Evolutionary conservation across 345 rosid genomes (phyloP).

Genomic region (Salix arbutifolia): DNA sequence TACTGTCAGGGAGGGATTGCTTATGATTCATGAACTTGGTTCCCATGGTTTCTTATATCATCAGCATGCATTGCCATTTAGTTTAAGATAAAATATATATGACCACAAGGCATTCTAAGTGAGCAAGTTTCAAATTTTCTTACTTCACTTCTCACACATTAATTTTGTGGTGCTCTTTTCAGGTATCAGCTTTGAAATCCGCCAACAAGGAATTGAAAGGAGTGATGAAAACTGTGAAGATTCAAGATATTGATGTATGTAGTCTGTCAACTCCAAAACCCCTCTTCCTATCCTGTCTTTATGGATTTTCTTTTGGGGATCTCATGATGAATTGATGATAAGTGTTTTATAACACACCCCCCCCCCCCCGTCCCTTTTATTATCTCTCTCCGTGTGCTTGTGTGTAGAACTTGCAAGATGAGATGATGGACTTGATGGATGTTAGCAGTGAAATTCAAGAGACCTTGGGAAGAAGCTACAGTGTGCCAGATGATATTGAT

Average conservation of each 20-base stretch:
- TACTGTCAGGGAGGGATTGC: constrained; percentile 18
- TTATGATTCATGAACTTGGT: constrained; percentile 7
- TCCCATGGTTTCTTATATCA: neutral
- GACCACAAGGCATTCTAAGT: constrained; percentile 4
- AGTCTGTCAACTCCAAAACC: constrained; percentile 5
- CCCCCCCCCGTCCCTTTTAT: neutral
- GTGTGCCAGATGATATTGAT: constrained; percentile 92
- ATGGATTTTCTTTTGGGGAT: neutral
- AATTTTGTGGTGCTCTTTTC: constrained; percentile 23
- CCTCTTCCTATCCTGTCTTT: neutral
- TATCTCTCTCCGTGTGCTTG: constrained; percentile 16
- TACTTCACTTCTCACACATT: neutral
- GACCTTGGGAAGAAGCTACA: constrained; percentile 88
- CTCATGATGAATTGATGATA: neutral
- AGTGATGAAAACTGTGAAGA: constrained; percentile 98
- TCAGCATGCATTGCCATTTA: neutral
- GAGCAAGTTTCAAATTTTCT: neutral
- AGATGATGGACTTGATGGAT: constrained; percentile 99
- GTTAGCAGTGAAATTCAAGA: constrained; percentile 94
- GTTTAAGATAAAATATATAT: neutral
- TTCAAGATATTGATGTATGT: constrained; percentile 87
- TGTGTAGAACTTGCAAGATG: constrained; percentile 91
- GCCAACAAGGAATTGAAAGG: constrained; percentile 99
- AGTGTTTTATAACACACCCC: neutral
- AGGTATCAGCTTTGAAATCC: constrained; percentile 88